Evolutionary conservation across 768 basidiomycete species (phyloP).

Genomic region (Favolaschia claudopus): DNA sequence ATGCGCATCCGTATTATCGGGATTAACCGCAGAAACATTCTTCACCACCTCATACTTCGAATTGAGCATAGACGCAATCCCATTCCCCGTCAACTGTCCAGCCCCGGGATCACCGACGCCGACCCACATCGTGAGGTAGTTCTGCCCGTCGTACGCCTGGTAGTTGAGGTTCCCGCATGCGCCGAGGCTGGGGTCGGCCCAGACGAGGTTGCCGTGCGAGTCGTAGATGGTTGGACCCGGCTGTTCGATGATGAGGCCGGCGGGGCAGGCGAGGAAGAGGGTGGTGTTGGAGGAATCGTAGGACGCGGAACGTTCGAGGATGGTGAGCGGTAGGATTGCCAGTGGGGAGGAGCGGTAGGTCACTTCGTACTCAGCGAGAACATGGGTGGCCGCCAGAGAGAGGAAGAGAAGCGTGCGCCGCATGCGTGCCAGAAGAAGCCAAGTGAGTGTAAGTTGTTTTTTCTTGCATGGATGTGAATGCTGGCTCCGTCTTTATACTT

Average conservation of each 20-base stretch:
- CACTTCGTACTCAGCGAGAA: not conserved
- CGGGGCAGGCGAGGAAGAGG: conserved; percentile 11
- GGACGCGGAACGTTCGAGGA: not conserved
- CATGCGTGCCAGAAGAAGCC: no score
- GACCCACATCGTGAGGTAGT: conserved; percentile 16
- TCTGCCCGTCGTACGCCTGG: conserved; percentile 6
- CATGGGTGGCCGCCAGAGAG: no score
- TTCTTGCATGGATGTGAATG: no score
- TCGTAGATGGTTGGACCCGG: conserved; percentile 11
- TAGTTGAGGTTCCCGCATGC: conserved; percentile 1
- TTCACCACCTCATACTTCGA: conserved; percentile 3
- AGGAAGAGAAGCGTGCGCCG: no score
- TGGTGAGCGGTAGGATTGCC: conserved; percentile 15
- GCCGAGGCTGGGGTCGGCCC: conserved; percentile 8
- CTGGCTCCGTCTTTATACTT: no score
- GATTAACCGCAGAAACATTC: conserved; percentile 15
- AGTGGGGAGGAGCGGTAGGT: conserved; percentile 13
- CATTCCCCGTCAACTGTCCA: conserved; percentile 1
- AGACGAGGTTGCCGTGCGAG: conserved; percentile 14
- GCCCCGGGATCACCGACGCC: conserved; percentile 1
- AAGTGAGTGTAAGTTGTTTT: no score
- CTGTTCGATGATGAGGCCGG: not conserved
- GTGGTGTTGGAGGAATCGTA: conserved; percentile 19
- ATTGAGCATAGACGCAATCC: conserved; percentile 4
- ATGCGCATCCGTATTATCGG: not conserved